phyloP scores from a whole-genome alignment of 2,329 filamentous ascomycete genomes.

The Epichloe bromicola region DNA sequence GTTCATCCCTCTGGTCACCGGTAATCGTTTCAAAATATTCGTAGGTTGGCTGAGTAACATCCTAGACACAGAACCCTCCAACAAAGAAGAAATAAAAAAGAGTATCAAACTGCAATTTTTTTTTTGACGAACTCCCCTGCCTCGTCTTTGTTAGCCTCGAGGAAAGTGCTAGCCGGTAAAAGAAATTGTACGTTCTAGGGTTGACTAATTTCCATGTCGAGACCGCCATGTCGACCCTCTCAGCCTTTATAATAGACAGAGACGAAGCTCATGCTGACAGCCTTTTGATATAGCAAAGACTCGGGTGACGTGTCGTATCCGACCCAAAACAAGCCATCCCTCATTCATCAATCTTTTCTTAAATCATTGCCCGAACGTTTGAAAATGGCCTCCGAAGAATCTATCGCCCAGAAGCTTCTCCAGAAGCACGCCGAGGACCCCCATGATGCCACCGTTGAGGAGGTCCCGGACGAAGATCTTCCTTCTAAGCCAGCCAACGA shows the following conservation, averaged over 20 bases:
- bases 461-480: conserved; percentile 69
- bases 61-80: conserved; percentile 20
- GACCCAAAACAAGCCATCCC: not conserved
- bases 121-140: not conserved
- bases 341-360: not conserved
- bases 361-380: not conserved
- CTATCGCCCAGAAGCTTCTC: conserved; percentile 49
- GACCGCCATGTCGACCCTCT: too few species aligned
- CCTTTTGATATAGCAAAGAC: not conserved
- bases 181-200: not conserved
- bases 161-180: not conserved
- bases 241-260: too few species aligned
- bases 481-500: conserved; percentile 37
- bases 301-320: not conserved
- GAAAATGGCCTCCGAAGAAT: conserved; percentile 37
- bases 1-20: conserved; percentile 28
- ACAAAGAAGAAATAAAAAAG: not conserved
- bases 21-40: conserved; percentile 18
- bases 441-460: conserved; percentile 61
- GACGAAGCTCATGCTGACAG: not conserved
- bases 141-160: not conserved
- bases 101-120: conserved; percentile 1
- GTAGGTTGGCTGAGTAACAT: conserved; percentile 24
- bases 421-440: conserved; percentile 43
- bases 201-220: not conserved